Evolutionary conservation across 164 flowering plant species (phyloP).

Genomic region (Warburgia ugandensis): DNA sequence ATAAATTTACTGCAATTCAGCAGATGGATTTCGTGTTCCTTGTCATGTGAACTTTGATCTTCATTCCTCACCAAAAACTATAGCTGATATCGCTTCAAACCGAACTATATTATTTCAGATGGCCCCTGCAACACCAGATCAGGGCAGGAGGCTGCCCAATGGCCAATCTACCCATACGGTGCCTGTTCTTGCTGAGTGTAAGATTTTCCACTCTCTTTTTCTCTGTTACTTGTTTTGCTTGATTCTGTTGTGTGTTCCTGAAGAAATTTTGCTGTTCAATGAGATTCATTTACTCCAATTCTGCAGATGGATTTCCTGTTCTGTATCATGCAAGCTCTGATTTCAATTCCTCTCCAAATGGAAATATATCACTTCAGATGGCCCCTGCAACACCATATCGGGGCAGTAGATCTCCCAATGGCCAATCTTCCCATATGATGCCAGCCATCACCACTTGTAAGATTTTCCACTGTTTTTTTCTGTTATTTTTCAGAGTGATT

Average conservation of each 20-base stretch:
- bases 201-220: too few species aligned
- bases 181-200: too few species aligned
- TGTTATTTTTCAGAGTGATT: too few species aligned
- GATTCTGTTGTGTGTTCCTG: background rate
- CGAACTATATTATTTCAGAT: constrained; percentile 11
- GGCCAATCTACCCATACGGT: too few species aligned
- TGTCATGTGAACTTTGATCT: constrained; percentile 18
- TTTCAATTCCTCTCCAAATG: too few species aligned
- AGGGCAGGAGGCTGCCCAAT: background rate
- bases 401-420: too few species aligned
- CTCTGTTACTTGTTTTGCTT: background rate
- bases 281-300: background rate
- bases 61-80: constrained; percentile 17
- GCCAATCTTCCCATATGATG: too few species aligned
- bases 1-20: background rate
- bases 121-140: constrained; percentile 43
- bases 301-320: too few species aligned
- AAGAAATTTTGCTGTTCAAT: background rate
- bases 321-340: too few species aligned
- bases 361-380: too few species aligned
- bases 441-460: too few species aligned
- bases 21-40: constrained; percentile 23
- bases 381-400: too few species aligned
- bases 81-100: constrained; percentile 14
- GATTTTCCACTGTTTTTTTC: background rate